Evolutionary conservation across 345 rosid genomes (phyloP), one percentile per base, ranked within the genome.

Genomic region (Pugionium cornutum): DNA sequence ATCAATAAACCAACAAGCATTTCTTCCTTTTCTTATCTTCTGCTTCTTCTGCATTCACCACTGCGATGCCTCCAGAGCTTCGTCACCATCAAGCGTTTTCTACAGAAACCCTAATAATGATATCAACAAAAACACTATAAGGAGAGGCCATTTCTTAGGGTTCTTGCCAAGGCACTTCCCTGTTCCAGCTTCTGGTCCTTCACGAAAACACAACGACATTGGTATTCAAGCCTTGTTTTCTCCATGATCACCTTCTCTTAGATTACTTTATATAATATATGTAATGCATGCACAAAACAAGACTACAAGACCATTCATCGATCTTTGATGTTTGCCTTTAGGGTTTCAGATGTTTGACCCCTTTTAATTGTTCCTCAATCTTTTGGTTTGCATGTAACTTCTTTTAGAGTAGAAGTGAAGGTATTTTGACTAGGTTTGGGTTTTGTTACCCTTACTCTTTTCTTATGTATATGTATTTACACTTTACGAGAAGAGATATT

Each of bases 181-280:
- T 0, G 76, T 92, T 49, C 98, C 98, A 42, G 76, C 84, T 61
- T 92, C 98, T 40, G 98, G 86, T 60, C 98, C 98, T 61, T 92
- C 98, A 56, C 77, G 95, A 77, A 87, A 85, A 69, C 96, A 89
- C 80, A 92, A 92, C 62, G 91, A 72, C 62, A 82, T 92, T 78
- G 98, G 96, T 52, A 37, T 59, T 44, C 72, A 73, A 59, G 57
- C 67, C 66, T 77, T 82, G 49, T 77, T 87, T 62, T 78, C 70
- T 65, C 83, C 87, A 80, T 80, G 75, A 75, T 85, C 81, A 88
- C 26, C 78, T 75, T 79, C 50, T 36, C 67, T 10, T 68, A 32
- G n/a, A 30, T 27, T 33, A 48, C 37, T 55, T 9, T 5, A 31
- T 48, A 48, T 48, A 7, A 43, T 47, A 46, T 54, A 37, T 70